phyloP scores from a whole-genome alignment of 345 rosid genomes.

The Euphorbia tirucalli region DNA sequence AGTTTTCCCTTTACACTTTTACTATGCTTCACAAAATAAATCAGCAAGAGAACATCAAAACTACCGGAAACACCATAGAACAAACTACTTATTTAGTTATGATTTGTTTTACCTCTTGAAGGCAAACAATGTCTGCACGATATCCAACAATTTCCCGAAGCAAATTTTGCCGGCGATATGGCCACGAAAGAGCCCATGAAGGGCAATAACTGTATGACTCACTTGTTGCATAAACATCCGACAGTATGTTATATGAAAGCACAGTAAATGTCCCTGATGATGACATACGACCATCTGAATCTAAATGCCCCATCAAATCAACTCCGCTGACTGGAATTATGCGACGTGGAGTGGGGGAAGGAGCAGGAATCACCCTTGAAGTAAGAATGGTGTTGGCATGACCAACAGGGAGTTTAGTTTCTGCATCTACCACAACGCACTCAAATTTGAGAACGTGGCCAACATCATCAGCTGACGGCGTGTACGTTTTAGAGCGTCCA shows the following conservation, averaged over 20 bases:
- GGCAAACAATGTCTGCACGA: constrained; percentile 92
- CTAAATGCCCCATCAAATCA: constrained; percentile 60
- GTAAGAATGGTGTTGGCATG: constrained; percentile 61
- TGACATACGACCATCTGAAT: constrained; percentile 62
- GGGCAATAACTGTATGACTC: constrained; percentile 91
- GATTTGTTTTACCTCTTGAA: constrained; percentile 69
- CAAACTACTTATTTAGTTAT: neutral
- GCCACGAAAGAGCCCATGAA: constrained; percentile 98
- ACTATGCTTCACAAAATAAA: neutral
- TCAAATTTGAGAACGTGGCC: constrained; percentile 93
- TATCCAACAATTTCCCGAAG: constrained; percentile 88
- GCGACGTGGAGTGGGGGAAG: constrained; percentile 86
- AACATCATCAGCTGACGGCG: constrained; percentile 91
- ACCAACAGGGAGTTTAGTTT: constrained; percentile 65
- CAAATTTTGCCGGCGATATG: constrained; percentile 89
- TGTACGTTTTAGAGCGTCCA: constrained; percentile 82
- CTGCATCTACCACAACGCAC: constrained; percentile 83
- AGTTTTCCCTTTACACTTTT: neutral
- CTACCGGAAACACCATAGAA: neutral
- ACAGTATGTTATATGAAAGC: constrained; percentile 89
- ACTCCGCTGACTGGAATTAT: constrained; percentile 68
- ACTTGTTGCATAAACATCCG: constrained; percentile 71
- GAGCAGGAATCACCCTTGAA: constrained; percentile 97
- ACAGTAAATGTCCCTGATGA: constrained; percentile 83
- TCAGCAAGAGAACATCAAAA: neutral